Percentiles rank a stretch among this genome's conserved stretches.
These are phyloP conservation scores for Rhodomyrtus psidioides DNA, from an alignment of 441 rosid species.

Conservation along the genomic window DNA sequence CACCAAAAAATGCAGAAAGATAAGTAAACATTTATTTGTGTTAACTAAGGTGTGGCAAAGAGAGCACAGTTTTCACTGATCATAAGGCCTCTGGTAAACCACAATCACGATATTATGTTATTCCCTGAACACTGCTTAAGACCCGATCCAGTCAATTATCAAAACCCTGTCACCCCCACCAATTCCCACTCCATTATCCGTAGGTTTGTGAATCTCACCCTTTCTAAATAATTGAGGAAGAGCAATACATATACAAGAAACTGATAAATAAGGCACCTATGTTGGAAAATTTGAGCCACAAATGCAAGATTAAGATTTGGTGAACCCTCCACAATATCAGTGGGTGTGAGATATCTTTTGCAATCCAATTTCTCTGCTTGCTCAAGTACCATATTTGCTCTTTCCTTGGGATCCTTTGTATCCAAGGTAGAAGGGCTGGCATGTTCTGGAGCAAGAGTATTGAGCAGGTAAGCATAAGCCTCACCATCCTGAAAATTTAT, in stretches of 20 bases:
- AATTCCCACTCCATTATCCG: not conserved
- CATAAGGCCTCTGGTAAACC: not conserved
- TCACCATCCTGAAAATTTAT: constrained; percentile 74
- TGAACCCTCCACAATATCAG: constrained; percentile 93
- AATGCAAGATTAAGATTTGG: constrained; percentile 97
- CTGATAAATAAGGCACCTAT: constrained; percentile 41
- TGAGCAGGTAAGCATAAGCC: constrained; percentile 92
- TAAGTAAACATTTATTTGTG: not conserved
- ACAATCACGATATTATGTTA: not conserved
- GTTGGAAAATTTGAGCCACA: constrained; percentile 93
- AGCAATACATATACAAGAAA: not conserved
- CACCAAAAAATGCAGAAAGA: not conserved
- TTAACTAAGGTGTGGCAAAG: not conserved
- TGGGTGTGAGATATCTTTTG: constrained; percentile 70
- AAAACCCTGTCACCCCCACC: not conserved
- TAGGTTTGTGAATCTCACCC: not conserved
- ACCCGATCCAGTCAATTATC: not conserved
- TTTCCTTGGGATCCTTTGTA: constrained; percentile 51
- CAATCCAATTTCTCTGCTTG: constrained; percentile 97
- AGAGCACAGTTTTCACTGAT: not conserved
- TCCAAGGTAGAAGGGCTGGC: constrained; percentile 45
- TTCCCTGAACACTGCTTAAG: not conserved
- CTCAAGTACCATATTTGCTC: constrained; percentile 81
- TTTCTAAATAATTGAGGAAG: not conserved
- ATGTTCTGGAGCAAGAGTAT: constrained; percentile 93